Evolutionary conservation across 2,329 filamentous ascomycete genomes (phyloP).

Genomic region (Furcasterigmium furcatum): DNA sequence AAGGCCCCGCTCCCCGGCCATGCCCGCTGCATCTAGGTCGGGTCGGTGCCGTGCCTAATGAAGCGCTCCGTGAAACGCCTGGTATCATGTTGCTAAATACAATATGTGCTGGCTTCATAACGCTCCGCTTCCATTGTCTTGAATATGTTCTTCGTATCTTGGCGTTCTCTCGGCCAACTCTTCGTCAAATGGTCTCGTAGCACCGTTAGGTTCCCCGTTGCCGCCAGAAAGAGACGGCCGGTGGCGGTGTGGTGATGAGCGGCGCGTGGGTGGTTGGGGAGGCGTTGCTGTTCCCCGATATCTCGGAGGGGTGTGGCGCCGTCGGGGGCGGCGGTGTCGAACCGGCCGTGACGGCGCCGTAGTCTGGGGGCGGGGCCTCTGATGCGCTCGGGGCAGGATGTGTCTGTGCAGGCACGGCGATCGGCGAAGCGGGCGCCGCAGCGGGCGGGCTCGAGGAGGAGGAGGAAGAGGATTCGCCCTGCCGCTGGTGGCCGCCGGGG

Average conservation of each 20-base stretch:
- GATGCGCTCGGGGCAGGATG: no score
- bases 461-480: background rate
- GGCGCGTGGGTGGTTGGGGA: background rate
- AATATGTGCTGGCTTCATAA: no score
- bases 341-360: background rate
- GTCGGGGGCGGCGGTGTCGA: background rate
- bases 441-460: background rate
- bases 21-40: no score
- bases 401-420: background rate
- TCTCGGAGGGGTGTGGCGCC: background rate
- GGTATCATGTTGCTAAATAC: no score
- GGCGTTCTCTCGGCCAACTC: no score
- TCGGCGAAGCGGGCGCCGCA: background rate
- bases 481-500: background rate
- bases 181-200: no score
- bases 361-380: background rate
- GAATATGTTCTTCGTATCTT: no score
- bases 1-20: no score
- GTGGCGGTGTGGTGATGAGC: background rate
- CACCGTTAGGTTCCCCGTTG: no score
- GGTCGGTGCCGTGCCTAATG: no score
- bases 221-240: background rate
- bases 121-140: no score
- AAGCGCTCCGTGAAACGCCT: no score
- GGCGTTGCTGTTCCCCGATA: background rate